Evolutionary conservation across 129 eudicot species (phyloP), one percentile per base, ranked within the genome.

Genomic region (Flaveria bidentis): DNA sequence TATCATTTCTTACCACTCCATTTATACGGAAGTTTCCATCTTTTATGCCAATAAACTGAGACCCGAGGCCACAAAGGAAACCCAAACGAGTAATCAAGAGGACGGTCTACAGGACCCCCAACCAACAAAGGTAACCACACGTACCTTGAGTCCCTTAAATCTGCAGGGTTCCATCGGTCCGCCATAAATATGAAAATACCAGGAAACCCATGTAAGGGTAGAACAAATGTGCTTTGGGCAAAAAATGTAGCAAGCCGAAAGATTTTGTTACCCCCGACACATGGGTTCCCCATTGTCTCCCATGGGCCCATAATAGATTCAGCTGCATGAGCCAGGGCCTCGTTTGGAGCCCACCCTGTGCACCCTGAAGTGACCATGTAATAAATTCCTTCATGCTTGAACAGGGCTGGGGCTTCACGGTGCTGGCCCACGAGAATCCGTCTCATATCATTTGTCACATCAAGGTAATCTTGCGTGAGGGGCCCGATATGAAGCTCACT

Each of bases 331-430:
- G 92, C 91, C 68, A 88, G 75, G 2, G 93, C 97, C 82, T 90
- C 96, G 14, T 93, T 93, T 41, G 98, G 98, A 17, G 97, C 88
- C 98, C 98, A 93, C 25, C 98, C 90, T 0, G 92, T 85, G 84
- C 98, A 93, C 20, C 98, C 98, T 6, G 98, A 93, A 9, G 98
- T 93, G 81, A 93, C 82, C 98, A 93, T 93, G 91, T 93, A 93
- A 80, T 93, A 90, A 39, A 89, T 94, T 58, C 94, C 97, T 39
- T 91, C 84, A 28, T 94, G 88, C 87, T 94, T 94, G 86, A 94
- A 94, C 49, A 94, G 64, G 13, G 97, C 97, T 1, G 99, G 99
- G n/a, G 99, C 99, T 78, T 94, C 99, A 15, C 99, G 88, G 71
- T 79, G 96, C 76, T 86, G 96, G 26, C 96, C 93, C 46, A 94